These are phyloP conservation scores for Sugiyamaella castrensis DNA, from an alignment of 1,139 yeast species.

Conservation along the genomic window DNA sequence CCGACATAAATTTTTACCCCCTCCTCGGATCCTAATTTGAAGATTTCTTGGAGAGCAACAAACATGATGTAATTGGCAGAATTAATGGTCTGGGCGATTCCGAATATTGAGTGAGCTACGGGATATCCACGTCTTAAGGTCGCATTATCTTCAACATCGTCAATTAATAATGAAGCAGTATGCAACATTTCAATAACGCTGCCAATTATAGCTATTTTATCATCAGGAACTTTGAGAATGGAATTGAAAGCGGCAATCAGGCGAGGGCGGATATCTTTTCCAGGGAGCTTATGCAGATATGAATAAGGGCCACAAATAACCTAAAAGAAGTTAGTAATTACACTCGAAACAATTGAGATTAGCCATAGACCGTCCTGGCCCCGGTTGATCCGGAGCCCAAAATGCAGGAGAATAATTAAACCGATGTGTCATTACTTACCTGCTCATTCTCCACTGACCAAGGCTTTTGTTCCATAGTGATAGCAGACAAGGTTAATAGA, in stretches of 20 bases:
- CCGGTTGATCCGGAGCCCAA: too few relatives aligned
- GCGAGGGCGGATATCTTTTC: conserved; percentile 53
- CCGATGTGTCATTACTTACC: conserved; percentile 10
- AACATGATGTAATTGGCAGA: conserved; percentile 82
- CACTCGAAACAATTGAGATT: not conserved
- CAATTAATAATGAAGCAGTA: conserved; percentile 65
- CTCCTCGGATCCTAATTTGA: conserved; percentile 31
- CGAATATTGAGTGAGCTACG: conserved; percentile 73
- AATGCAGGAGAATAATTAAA: not conserved
- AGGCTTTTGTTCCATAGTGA: conserved; percentile 10
- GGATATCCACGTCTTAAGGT: conserved; percentile 68
- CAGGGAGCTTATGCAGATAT: conserved; percentile 50
- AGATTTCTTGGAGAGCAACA: conserved; percentile 56
- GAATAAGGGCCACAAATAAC: conserved; percentile 50
- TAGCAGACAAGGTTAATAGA: not conserved
- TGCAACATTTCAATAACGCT: conserved; percentile 57
- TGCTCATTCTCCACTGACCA: conserved; percentile 23
- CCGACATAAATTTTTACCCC: conserved; percentile 28
- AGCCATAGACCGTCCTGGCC: not conserved
- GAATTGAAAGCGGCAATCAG: conserved; percentile 51
- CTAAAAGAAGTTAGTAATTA: conserved; percentile 16
- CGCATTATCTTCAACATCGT: conserved; percentile 84
- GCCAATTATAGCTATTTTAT: conserved; percentile 40
- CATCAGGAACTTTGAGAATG: conserved; percentile 43
- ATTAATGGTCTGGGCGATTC: conserved; percentile 75